Evolutionary conservation across 2,329 filamentous ascomycete genomes (phyloP).

Genomic region (Coccinonectria pachysandricola): DNA sequence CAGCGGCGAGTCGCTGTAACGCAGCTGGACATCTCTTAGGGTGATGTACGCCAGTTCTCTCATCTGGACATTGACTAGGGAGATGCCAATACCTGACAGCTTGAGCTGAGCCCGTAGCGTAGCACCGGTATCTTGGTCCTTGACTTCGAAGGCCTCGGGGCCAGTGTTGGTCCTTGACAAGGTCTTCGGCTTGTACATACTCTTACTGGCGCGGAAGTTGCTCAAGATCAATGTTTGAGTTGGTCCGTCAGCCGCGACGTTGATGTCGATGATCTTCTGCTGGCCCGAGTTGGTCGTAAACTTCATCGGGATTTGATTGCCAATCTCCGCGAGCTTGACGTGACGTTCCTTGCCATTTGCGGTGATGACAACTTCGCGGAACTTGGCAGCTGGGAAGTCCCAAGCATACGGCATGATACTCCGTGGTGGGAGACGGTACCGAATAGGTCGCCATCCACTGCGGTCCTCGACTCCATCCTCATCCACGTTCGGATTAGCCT

Average conservation of each 20-base stretch:
- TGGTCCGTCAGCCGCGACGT: conserved; percentile 88
- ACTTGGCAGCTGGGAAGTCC: conserved; percentile 97
- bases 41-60: conserved; percentile 91
- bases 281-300: conserved; percentile 57
- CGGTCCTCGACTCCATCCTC: conserved; percentile 78
- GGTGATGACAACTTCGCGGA: conserved; percentile 76
- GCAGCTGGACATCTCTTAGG: conserved; percentile 79
- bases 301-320: conserved; percentile 91
- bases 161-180: conserved; percentile 37
- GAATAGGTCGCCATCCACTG: conserved; percentile 83
- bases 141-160: conserved; percentile 72
- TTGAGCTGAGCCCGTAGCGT: conserved; percentile 84
- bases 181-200: conserved; percentile 62
- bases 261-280: conserved; percentile 89
- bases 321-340: conserved; percentile 92
- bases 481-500: conserved; percentile 84
- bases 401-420: conserved; percentile 99
- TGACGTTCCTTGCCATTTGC: conserved; percentile 55
- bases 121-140: conserved; percentile 77
- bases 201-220: conserved; percentile 88
- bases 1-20: conserved; percentile 83
- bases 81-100: conserved; percentile 84
- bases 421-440: conserved; percentile 81
- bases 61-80: conserved; percentile 83
- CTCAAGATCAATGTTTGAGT: conserved; percentile 91